Base-by-base conservation (phyloP, 2,329 filamentous ascomycete species). In the Teratosphaeria destructans region DNA sequence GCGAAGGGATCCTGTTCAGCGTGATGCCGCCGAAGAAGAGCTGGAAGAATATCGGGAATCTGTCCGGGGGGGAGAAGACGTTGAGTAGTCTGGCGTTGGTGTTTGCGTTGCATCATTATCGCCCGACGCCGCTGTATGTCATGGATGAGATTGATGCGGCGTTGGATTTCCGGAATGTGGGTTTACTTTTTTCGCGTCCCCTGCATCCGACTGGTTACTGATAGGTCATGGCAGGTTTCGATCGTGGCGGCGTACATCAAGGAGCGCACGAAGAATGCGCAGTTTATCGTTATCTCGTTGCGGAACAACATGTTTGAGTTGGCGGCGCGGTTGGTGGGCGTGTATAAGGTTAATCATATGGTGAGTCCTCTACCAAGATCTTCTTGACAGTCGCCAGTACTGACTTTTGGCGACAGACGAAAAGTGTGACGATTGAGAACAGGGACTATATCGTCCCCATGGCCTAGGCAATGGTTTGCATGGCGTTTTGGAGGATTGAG, bases 301-400 rank as follows among this genome's bases (percentile, higher is more conserved):
- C 83, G 94, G 70, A 99, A 99, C 77, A 99, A 99, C 79, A 99
- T 99, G 94, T 99, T 99, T 75, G 94, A 99, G 80, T 85, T 99
- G 64, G 93, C 95, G n/a, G 85, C 90, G 60, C 84, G 95, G 59
- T 82, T 99, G 61, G 91, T 99, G 14, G 95, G 95, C 66, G 94
- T 99, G 59, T 99, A 99, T 81, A 99, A 99, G 81, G 94, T 99
- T 73, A 97, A 95, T 76, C 93, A 99, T 75, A 99, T 97, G 85
- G 80, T 82, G 70, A 71, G 14, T 57, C n/a, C 39, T 49, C 10
- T 12, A 7, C 5, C 23, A 5, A 32, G 56, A 29, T 49, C 19
- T 12, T 12, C 6, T 32, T 14, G 14, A 6, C 16, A 6, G 27
- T 35, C 2, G 27, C 14, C 6, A 2, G 8, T 43, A n/a, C 54